Conservation (phyloP, 2,329 filamentous ascomycete genomes). For the Hymenoscyphus linearis region DNA sequence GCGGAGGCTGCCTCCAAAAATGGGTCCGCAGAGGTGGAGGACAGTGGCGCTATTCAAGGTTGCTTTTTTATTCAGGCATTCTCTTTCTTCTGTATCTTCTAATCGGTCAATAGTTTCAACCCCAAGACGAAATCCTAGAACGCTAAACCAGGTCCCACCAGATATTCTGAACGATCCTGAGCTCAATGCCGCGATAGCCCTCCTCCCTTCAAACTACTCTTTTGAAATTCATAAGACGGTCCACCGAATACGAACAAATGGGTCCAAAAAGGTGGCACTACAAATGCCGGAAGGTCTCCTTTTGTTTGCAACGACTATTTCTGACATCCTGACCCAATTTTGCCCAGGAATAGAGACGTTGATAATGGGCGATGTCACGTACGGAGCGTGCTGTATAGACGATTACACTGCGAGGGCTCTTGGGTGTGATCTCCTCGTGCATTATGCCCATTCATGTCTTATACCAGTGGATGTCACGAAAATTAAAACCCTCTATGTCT, state of each 20-base stretch:
- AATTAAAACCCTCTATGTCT: conserved; percentile 96
- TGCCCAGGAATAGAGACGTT: conserved; percentile 87
- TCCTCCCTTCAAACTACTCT: conserved; percentile 93
- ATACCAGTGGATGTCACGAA: conserved; percentile 95
- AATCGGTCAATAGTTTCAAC: conserved; percentile 52
- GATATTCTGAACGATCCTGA: conserved; percentile 81
- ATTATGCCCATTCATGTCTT: conserved; percentile 95
- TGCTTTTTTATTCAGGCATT: conserved; percentile 18
- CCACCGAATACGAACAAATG: conserved; percentile 78
- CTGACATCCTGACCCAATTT: conserved; percentile 91
- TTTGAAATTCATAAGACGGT: conserved; percentile 99
- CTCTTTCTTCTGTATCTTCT: conserved; percentile 1
- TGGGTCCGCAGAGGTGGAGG: conserved; percentile 38
- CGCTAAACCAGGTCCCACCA: conserved; percentile 85
- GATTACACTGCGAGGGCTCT: conserved; percentile 94
- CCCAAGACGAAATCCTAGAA: conserved; percentile 66
- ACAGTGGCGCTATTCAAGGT: conserved; percentile 66
- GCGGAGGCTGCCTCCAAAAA: conserved; percentile 48
- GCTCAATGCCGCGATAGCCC: conserved; percentile 78
- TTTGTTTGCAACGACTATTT: conserved; percentile 94
- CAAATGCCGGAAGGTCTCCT: conserved; percentile 96
- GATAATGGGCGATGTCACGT: conserved; percentile 99
- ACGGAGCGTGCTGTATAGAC: conserved; percentile 97
- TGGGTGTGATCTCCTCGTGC: conserved; percentile 88
- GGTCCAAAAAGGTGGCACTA: conserved; percentile 79